Evolutionary conservation across 73 alveolate genomes (phyloP).

Genomic region (Paramecium octaurelia): DNA sequence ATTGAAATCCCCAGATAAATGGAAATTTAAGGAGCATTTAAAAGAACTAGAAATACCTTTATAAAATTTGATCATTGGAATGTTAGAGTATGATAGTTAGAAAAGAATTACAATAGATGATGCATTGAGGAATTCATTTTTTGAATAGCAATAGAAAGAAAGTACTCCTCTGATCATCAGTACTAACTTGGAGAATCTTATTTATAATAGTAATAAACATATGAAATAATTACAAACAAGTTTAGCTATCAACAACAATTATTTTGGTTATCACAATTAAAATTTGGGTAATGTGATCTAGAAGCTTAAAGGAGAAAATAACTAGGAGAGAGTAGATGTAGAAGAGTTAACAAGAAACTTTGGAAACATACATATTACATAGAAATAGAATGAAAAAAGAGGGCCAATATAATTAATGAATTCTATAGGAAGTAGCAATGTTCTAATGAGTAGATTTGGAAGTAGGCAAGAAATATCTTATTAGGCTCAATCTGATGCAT

Average conservation of each 20-base stretch:
- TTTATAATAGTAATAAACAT: neutral
- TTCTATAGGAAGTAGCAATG: neutral
- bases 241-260: neutral
- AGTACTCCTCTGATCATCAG: neutral
- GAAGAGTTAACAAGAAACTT: neutral
- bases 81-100: slow-evolving; percentile 71
- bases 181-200: neutral
- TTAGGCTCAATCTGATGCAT: neutral
- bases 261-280: neutral
- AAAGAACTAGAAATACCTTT: neutral
- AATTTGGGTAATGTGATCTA: neutral
- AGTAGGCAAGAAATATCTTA: neutral
- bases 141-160: slow-evolving; percentile 41
- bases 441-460: neutral
- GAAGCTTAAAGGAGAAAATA: neutral
- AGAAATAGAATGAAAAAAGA: slow-evolving; percentile 8
- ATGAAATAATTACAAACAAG: neutral
- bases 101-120: slow-evolving; percentile 84
- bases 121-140: slow-evolving; percentile 87
- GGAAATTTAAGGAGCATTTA: neutral
- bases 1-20: neutral
- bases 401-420: slow-evolving; percentile 26
- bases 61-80: neutral
- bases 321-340: neutral
- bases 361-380: slow-evolving; percentile 6